A percentile compares a stretch with the other conserved stretches of the same genome.
Conservation (phyloP, 352 stramenopile species). For the Bremia lactucae region DNA sequence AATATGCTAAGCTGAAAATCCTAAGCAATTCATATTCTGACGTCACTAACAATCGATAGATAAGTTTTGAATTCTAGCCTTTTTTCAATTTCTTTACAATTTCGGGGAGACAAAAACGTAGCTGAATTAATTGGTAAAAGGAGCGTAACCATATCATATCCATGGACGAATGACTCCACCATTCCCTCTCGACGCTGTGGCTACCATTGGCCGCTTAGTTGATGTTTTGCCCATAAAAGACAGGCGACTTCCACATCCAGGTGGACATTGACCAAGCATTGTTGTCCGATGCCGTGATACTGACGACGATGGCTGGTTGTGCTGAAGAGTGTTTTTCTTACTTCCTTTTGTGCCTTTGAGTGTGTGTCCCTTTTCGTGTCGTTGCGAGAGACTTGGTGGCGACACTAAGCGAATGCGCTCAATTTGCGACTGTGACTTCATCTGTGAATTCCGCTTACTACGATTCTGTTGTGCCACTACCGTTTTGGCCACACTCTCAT, state of each 20-base stretch:
- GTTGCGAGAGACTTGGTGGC: constrained; percentile 31
- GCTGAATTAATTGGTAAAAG: not conserved
- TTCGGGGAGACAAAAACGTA: not conserved
- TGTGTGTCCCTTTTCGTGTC: constrained; percentile 32
- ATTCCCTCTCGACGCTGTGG: constrained; percentile 12
- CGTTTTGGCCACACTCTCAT: constrained; percentile 23
- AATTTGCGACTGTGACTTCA: constrained; percentile 15
- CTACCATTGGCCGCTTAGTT: constrained; percentile 5
- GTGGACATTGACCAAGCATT: constrained; percentile 10
- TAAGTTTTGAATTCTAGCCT: too few relatives aligned
- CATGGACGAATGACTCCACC: constrained; percentile 19
- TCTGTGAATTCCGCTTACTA: constrained; percentile 14
- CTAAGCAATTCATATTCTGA: too few relatives aligned
- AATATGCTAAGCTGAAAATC: too few relatives aligned
- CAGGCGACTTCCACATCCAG: constrained; percentile 19
- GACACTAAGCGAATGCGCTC: constrained; percentile 42
- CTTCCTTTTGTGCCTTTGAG: constrained; percentile 6
- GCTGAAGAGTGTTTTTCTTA: constrained; percentile 14
- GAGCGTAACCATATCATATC: constrained; percentile 14
- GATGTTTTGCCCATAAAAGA: constrained; percentile 15
- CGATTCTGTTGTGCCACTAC: constrained; percentile 23
- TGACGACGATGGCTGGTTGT: constrained; percentile 1
- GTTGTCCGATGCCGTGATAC: not conserved
- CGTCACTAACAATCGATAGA: too few relatives aligned
- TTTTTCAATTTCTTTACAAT: too few relatives aligned